Conservation (phyloP, 139 green algal species). For the Yamagishiella unicocca region DNA sequence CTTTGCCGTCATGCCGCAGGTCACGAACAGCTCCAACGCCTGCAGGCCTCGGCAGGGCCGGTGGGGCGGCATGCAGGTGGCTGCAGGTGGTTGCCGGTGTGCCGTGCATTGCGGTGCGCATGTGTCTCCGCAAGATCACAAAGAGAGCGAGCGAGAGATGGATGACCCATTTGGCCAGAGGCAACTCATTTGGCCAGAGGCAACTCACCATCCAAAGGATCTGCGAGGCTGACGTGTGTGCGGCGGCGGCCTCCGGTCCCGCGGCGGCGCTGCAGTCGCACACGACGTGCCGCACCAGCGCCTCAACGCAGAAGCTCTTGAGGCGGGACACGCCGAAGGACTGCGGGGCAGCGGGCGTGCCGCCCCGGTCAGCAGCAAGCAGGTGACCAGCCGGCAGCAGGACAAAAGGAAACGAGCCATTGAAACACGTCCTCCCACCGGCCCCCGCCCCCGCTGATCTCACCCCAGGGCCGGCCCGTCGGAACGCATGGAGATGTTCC, state of each 20-base stretch:
- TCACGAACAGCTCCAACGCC: background rate
- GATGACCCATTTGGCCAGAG: no score
- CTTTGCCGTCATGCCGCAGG: background rate
- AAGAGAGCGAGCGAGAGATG: no score
- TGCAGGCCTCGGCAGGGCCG: background rate
- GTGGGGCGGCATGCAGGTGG: background rate
- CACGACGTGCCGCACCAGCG: background rate
- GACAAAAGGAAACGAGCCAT: background rate
- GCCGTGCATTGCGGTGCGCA: background rate
- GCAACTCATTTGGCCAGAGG: no score
- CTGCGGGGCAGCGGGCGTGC: background rate
- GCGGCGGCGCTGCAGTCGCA: background rate
- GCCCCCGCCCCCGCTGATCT: background rate
- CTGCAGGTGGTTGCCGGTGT: background rate
- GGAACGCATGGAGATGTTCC: no score
- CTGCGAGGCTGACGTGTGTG: background rate
- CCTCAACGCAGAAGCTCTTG: constrained; percentile 11
- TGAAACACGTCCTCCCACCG: background rate
- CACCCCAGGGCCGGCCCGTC: no score
- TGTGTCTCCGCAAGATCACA: no score
- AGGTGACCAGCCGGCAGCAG: background rate
- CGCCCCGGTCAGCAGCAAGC: background rate
- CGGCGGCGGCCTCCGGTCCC: background rate
- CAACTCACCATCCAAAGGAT: constrained; percentile 1
- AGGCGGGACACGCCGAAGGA: background rate